Base-by-base conservation (phyloP, 441 rosid species). In the Aleurites moluccanus region DNA sequence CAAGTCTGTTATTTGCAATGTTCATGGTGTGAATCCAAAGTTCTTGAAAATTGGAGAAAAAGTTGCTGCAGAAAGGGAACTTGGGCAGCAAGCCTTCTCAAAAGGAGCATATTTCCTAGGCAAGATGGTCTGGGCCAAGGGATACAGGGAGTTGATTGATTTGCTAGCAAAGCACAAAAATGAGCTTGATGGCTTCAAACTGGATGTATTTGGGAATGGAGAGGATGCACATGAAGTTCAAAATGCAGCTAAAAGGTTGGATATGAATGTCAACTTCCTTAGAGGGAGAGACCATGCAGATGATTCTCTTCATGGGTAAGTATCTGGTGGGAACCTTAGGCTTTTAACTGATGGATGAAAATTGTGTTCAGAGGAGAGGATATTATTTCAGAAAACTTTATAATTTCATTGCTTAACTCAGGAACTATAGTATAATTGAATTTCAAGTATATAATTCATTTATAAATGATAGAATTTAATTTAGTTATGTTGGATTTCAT, bases 101-200 rank as follows among this genome's bases (percentile, higher is more conserved):
- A 91, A 93, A 80, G 99, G 95, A 73, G 99, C 98, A 50, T 95
- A 95, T 80, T 95, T 95, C 80, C 83, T 95, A 69, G 99, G 98
- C 56, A 95, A 95, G 87, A 90, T 95, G 98, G 98, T 95, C 67
- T 95, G 99, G 99, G 99, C 99, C 66, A 95, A 95, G 87, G 99
- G 99, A 68, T 95, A 95, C 88, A 86, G 83, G 73, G 99, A 95
- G 81, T 84, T 95, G 81, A 88, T 95, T 74, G 93, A 95, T 88
- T 84, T 95, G 80, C 82, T 93, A 65, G 85, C 90, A 53, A 90
- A 84, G 81, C 93, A 89, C 82, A 90, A 88, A 75, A 83, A 77
- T 40, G 99, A 95, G 81, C 93, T 93, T 30, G 86, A 87, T 70
- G 93, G 89, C 77, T 88, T 95, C 83, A 89, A 89, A 64, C 78